Evolutionary conservation across 306 rosid genomes (phyloP), one percentile per base, ranked within the genome.

Genomic region (Dicorynia guianensis): DNA sequence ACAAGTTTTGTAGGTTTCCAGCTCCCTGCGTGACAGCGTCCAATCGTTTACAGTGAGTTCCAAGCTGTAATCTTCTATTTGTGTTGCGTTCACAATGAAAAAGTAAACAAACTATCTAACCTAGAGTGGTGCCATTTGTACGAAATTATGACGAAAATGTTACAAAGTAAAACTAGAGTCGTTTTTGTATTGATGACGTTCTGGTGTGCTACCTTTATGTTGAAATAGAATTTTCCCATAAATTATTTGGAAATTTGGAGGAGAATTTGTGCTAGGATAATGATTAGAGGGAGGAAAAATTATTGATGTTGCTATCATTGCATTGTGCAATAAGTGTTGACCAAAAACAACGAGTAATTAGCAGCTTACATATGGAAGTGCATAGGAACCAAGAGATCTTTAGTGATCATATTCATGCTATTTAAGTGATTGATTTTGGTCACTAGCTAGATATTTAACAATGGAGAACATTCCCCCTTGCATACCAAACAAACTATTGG

Each of bases 231-330:
- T 25, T 25, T 25, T 25, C 30, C 30, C 2, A 25, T 60, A 73
- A 30, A 72, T 17, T 59, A 60, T 72, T 49, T 58, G 55, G 58
- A 14, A 70, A 50, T 71, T 57, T 42, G 57, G 54, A 18, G 42
- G 43, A 59, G 19, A 48, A 54, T 5, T 34, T 10, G 35, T n/a
- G 20, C 17, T 12, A 11, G 12, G 50, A 4, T 19, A 18, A 76
- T 57, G 60, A 57, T 42, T 43, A 76, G 40, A 47, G 46, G 2
- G 36, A 19, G 11, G 18, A 39, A 60, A 58, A 61, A 49, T 69
- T 20, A 60, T 63, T 63, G 63, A 50, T 53, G 8, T 54, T 49
- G 6, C 7, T 13, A 8, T 9, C 8, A 67, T 69, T 12, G 47
- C 35, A 53, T 42, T 40, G 25, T 63, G 49, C 38, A 25, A 25